These are phyloP conservation scores for Gossypium lobatum DNA, from an alignment of 441 rosid species.

Conservation along the genomic window DNA sequence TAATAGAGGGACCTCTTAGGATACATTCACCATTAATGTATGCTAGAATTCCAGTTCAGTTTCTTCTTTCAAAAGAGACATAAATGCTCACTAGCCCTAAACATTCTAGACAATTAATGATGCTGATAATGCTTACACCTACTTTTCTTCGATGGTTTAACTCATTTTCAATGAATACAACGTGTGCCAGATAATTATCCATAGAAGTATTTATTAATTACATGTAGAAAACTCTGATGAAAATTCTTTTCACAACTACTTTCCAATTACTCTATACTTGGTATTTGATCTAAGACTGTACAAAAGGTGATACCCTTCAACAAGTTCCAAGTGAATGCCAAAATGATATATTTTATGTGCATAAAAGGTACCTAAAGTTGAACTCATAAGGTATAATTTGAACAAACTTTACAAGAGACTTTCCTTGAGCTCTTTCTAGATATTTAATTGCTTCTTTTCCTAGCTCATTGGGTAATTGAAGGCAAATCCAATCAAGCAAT, in stretches of 20 bases:
- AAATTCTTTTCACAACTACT: conserved; percentile 11
- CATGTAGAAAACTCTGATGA: background rate
- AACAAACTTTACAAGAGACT: conserved; percentile 39
- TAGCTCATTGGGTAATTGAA: conserved; percentile 69
- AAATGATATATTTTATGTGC: conserved; percentile 21
- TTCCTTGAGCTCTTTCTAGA: conserved; percentile 49
- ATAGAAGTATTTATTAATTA: background rate
- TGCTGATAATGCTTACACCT: conserved; percentile 11
- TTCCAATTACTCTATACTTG: background rate
- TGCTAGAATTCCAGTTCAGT: background rate
- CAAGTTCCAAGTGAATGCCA: conserved; percentile 10
- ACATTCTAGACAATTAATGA: conserved; percentile 6
- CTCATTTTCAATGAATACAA: background rate
- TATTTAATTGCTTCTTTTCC: conserved; percentile 62
- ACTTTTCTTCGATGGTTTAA: background rate
- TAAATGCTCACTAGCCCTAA: background rate
- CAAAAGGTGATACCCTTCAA: conserved; percentile 19
- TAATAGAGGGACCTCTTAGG: no score
- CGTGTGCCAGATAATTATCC: no score
- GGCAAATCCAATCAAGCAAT: conserved; percentile 79
- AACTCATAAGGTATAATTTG: conserved; percentile 65
- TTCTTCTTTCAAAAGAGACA: background rate
- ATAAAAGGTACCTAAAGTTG: conserved; percentile 65
- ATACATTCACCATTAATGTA: no score
- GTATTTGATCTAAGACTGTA: conserved; percentile 19